Conservation (phyloP, 176 grass and related monocot species). For the Cocos nucifera region DNA sequence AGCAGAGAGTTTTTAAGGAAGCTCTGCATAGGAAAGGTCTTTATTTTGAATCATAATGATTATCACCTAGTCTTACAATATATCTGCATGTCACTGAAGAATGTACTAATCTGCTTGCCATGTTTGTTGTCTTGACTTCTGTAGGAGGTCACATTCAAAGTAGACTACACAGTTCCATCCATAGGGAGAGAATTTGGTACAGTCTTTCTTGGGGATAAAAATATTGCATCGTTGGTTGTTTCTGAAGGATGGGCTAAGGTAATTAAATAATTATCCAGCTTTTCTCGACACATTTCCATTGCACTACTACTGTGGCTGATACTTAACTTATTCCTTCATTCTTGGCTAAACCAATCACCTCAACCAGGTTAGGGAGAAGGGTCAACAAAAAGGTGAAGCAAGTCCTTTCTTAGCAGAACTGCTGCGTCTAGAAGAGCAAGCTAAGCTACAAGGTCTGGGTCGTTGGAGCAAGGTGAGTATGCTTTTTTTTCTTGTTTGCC, state of each 20-base stretch:
- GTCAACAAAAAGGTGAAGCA: conserved; percentile 56
- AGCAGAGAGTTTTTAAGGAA: conserved; percentile 43
- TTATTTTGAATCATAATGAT: background rate
- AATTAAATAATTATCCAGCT: background rate
- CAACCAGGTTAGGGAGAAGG: conserved; percentile 70
- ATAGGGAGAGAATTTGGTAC: conserved; percentile 88
- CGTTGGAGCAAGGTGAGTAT: conserved; percentile 80
- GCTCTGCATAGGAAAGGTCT: conserved; percentile 83
- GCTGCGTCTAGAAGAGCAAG: conserved; percentile 61
- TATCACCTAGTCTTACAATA: background rate
- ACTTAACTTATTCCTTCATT: background rate
- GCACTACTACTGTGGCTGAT: background rate
- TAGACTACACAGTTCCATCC: conserved; percentile 77
- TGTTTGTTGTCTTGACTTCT: background rate
- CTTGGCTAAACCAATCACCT: conserved; percentile 7
- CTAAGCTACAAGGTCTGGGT: conserved; percentile 78
- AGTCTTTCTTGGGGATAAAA: conserved; percentile 81
- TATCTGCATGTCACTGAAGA: background rate
- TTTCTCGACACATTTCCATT: background rate
- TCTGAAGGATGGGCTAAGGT: conserved; percentile 93
- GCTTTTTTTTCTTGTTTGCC: background rate
- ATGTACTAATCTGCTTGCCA: too few species aligned
- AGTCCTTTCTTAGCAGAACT: conserved; percentile 57
- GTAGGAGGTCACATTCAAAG: conserved; percentile 84
- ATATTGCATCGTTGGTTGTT: conserved; percentile 61